phyloP scores from a whole-genome alignment of 2,329 filamentous ascomycete species.

The Corynespora cassiicola region DNA sequence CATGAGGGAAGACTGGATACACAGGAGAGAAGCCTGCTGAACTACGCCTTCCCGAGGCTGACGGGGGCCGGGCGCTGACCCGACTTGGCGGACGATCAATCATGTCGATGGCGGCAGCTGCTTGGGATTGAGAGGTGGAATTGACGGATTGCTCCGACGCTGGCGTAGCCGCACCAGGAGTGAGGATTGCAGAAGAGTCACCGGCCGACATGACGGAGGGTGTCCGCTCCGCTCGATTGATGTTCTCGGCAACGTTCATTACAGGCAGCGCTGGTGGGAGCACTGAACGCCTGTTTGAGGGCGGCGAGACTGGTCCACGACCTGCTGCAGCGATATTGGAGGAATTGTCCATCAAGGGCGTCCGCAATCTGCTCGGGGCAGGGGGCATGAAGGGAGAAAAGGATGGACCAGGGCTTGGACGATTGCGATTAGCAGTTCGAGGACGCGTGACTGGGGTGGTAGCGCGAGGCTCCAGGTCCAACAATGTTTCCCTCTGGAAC shows the following conservation, averaged over 20 bases:
- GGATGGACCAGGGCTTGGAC: slow-evolving; percentile 41
- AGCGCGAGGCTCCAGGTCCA: slow-evolving; percentile 45
- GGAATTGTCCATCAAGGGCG: slow-evolving; percentile 40
- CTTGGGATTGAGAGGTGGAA: slow-evolving; percentile 34
- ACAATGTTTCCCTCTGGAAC: slow-evolving; percentile 34
- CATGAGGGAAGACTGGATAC: slow-evolving; percentile 34
- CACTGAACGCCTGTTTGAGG: slow-evolving; percentile 31
- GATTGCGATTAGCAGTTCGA: slow-evolving; percentile 46
- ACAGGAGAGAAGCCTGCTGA: slow-evolving; percentile 40
- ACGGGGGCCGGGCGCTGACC: slow-evolving; percentile 43
- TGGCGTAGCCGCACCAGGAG: slow-evolving; percentile 35
- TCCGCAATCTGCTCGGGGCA: slow-evolving; percentile 36
- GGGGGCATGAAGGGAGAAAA: slow-evolving; percentile 45
- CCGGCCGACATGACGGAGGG: slow-evolving; percentile 36
- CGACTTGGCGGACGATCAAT: slow-evolving; percentile 47
- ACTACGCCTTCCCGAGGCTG: slow-evolving; percentile 40
- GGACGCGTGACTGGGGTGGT: slow-evolving; percentile 48
- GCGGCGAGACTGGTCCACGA: slow-evolving; percentile 37
- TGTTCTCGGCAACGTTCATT: slow-evolving; percentile 17
- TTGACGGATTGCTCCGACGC: slow-evolving; percentile 33
- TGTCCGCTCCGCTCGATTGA: slow-evolving; percentile 28
- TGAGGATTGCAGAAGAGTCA: slow-evolving; percentile 34
- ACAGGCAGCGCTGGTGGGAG: slow-evolving; percentile 27
- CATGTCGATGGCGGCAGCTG: slow-evolving; percentile 36
- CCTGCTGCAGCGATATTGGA: slow-evolving; percentile 26